Conservation (phyloP, 2,329 filamentous ascomycete genomes). For the Nemania serpens region DNA sequence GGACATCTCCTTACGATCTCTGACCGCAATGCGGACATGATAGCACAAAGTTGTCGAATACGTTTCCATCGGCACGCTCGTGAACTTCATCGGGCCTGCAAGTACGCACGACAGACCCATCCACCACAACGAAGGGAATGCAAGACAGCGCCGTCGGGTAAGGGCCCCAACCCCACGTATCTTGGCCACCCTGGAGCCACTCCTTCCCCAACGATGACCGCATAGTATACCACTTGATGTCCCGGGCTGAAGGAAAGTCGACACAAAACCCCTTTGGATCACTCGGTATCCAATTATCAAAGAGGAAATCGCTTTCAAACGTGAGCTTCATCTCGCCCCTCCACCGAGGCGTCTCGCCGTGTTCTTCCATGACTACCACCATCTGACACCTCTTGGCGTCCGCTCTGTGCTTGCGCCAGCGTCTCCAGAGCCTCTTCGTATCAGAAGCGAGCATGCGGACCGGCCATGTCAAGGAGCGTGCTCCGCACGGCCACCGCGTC, state of each 20-base stretch:
- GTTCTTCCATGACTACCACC: conserved; percentile 2
- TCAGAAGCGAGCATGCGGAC: neutral
- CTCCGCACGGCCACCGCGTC: neutral
- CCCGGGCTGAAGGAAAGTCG: neutral
- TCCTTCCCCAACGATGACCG: neutral
- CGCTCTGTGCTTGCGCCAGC: conserved; percentile 2
- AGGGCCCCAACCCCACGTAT: neutral
- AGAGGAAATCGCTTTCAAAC: neutral
- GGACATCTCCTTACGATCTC: neutral
- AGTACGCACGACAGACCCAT: neutral
- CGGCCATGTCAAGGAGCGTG: neutral
- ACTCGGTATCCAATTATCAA: neutral
- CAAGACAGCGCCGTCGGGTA: neutral
- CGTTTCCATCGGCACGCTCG: neutral
- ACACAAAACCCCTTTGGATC: too few species aligned
- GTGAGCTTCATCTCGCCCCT: conserved; percentile 2
- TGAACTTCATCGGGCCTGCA: neutral
- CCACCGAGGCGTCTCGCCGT: conserved; percentile 1
- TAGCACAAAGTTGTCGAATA: conserved; percentile 2
- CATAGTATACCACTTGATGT: conserved; percentile 6
- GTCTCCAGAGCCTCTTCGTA: neutral
- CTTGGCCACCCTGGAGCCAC: neutral
- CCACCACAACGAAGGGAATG: neutral
- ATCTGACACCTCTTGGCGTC: neutral
- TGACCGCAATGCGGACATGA: neutral